Evolutionary conservation across 2,329 filamentous ascomycete species (phyloP), one percentile per base, ranked within the genome.

Genomic region (Penicillium sp.): DNA sequence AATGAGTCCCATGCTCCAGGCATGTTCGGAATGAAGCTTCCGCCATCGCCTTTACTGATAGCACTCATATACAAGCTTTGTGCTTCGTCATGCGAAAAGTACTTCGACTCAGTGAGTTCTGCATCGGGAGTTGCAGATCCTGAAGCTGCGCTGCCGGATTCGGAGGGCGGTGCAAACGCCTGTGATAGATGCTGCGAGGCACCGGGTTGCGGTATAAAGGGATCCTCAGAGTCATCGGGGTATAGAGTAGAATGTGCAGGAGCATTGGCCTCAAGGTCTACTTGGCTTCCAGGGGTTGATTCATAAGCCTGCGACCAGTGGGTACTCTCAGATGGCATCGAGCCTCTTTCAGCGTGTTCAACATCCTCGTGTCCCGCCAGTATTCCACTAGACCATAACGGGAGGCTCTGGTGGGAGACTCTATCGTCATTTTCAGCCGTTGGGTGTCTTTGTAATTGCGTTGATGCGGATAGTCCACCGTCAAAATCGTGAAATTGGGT

Each of bases 31-130:
- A 61, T 53, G 39, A 67, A 66, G 43, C 60, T 63, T 25, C 52
- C 56, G 44, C 52, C 59, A 18, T 49, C 65, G 8, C 64, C 65
- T 32, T 71, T 68, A 50, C 78, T 81, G 47, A 83, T 72, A 9
- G 80, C 82, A 62, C 82, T 78, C 74, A 77, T 75, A 49, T 77
- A 78, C 67, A 78, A 71, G 54, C 75, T 77, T 48, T 75, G 68
- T n/a, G 75, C 75, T 58, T 77, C 73, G 50, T 76, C 73, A 48
- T 74, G 72, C 37, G 72, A 74, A 49, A 76, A 78, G 40, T 75
- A 57, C 53, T 65, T 74, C 3, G 75, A 77, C 49, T 75, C 69
- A 6, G 69, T 66, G n/a, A 78, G 66, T 27, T 74, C 69, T 41
- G 67, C 67, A 37, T 54, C 48, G n/a, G 61, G 54, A n/a, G 54